Percentiles rank a stretch among this genome's conserved stretches.
Conservation (phyloP, 192 early-diverging fungal species). For the Podila verticillata region DNA sequence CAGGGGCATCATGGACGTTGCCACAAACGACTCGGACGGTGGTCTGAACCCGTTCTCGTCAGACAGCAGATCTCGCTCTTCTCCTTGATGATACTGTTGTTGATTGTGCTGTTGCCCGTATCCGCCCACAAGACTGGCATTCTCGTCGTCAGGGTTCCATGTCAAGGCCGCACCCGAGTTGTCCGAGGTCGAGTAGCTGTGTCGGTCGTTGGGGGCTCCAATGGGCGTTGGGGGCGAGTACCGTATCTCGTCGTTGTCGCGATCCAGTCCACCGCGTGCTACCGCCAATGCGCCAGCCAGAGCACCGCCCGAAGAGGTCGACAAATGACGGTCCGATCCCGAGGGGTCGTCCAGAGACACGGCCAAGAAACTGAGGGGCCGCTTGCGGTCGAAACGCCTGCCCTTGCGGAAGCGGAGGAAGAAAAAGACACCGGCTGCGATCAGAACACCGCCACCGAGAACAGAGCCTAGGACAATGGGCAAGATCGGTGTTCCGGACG, state of each 20-base stretch:
- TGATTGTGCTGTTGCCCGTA: slow-evolving; percentile 18
- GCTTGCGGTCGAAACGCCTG: slow-evolving; percentile 33
- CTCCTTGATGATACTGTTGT: background rate
- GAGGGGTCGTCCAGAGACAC: slow-evolving; percentile 32
- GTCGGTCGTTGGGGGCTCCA: slow-evolving; percentile 5
- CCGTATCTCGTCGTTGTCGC: slow-evolving; percentile 7
- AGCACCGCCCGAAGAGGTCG: slow-evolving; percentile 9
- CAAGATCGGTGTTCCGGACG: slow-evolving; percentile 11
- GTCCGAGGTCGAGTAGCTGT: slow-evolving; percentile 32
- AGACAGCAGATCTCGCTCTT: slow-evolving; percentile 16
- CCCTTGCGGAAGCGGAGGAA: slow-evolving; percentile 35
- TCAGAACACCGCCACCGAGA: slow-evolving; percentile 18
- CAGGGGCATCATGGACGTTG: slow-evolving; percentile 35
- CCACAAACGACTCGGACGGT: slow-evolving; percentile 25
- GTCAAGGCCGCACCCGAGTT: slow-evolving; percentile 14
- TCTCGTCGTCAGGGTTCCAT: slow-evolving; percentile 50
- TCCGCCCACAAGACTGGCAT: slow-evolving; percentile 31
- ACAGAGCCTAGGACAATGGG: slow-evolving; percentile 44
- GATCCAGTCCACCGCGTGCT: background rate
- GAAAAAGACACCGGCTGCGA: slow-evolving; percentile 30
- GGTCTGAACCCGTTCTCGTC: slow-evolving; percentile 6
- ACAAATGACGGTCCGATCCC: background rate
- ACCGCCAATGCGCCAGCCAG: background rate
- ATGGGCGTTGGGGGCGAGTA: slow-evolving; percentile 34
- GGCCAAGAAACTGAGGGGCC: slow-evolving; percentile 44